These are phyloP conservation scores for Cordyceps tenuipes DNA, from an alignment of 2,329 filamentous ascomycete genomes.

Conservation along the genomic window DNA sequence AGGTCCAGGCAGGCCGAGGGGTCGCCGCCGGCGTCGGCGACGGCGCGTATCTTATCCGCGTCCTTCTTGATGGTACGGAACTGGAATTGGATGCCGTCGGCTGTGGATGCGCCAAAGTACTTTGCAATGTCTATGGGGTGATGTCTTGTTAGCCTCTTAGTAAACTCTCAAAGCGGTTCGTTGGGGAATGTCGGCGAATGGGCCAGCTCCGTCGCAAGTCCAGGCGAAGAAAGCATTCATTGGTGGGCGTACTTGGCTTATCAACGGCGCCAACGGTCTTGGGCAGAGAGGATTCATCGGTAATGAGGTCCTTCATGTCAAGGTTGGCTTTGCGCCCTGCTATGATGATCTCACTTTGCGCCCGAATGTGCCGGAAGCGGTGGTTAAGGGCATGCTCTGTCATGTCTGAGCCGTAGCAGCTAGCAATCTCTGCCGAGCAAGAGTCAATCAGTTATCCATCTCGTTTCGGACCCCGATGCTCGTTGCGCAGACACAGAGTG, in stretches of 20 bases:
- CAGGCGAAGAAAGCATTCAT: conserved; percentile 1
- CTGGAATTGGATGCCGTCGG: conserved; percentile 51
- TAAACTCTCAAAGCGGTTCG: background rate
- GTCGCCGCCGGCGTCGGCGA: conserved; percentile 36
- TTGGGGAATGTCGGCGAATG: background rate
- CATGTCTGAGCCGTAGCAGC: conserved; percentile 41
- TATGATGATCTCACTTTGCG: conserved; percentile 32
- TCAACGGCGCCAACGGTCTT: conserved; percentile 30
- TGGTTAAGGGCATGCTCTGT: conserved; percentile 41
- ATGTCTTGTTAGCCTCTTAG: background rate
- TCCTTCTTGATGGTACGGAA: conserved; percentile 48
- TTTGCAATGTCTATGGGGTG: conserved; percentile 44
- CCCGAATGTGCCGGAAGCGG: conserved; percentile 40
- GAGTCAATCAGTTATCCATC: conserved; percentile 1
- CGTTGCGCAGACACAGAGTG: background rate
- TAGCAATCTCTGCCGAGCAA: conserved; percentile 34
- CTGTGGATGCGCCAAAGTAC: conserved; percentile 51
- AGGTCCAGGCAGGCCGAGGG: conserved; percentile 33
- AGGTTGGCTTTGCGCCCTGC: conserved; percentile 25
- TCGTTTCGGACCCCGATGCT: background rate
- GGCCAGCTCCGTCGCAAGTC: background rate
- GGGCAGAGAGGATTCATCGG: conserved; percentile 28
- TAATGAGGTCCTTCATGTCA: conserved; percentile 35
- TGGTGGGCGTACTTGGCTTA: conserved; percentile 30
- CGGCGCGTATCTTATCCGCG: conserved; percentile 38